Evolutionary conservation across 139 green algal species (phyloP), one percentile per base, ranked within the genome.

Genomic region (Nannochloris sp.): DNA sequence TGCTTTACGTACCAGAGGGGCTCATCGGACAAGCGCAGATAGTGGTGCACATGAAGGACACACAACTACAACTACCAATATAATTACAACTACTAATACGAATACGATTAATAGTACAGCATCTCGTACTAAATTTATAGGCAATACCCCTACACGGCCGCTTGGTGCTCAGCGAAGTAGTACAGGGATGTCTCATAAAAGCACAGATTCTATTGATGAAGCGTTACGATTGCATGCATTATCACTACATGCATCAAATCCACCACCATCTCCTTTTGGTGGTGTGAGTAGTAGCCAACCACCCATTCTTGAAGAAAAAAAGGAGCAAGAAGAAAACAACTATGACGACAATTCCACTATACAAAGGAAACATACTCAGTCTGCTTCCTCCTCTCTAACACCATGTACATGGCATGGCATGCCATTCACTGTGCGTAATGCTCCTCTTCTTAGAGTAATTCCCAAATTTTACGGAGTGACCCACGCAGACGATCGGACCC

Each of bases 381-480:
- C 42, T 51, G 0, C 59, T 8, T 19, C 6, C 35, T 60, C 39
- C 42, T 36, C 38, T n/a, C 33, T 15, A 48, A 62, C 47, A 64
- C 51, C 1, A 57, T 47, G 1, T 60, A 65, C 42, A 32, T 67
- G 51, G 29, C 19, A 14, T 12, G 12, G 27, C 6, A 37, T 75
- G 42, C 68, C 81, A 65, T 84, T 83, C 35, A 68, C 61, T 8
- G 30, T 81, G 27, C 73, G 72, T 13, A 74, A 89, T 53, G 67
- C 70, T 23, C 65, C 64, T 3, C 62, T 91, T 29, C 73, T 85
- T 4, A 33, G 9, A 4, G 74, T 77, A 27, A 69, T 91, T 19
- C 80, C 84, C 4, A 53, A 54, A 9, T 89, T 77, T 60, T 86
- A 81, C 89, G 59, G 55, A 10, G 34, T 60, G 13, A 12, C 24